Evolutionary conservation across 768 basidiomycete genomes (phyloP), one percentile per base, ranked within the genome.

Genomic region (Tricholoma furcatifolium): DNA sequence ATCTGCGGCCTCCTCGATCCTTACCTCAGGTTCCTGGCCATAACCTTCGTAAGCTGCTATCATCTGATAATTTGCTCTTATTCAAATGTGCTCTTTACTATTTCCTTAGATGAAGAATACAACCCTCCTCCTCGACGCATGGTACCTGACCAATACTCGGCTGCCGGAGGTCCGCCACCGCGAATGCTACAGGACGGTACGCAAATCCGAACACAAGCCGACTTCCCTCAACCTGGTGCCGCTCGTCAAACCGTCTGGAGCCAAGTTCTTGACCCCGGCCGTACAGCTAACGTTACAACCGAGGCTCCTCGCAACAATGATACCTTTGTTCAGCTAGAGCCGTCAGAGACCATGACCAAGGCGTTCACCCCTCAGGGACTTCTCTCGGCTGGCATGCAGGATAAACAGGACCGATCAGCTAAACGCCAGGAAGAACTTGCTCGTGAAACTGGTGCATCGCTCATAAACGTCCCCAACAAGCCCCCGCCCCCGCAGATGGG

Each of bases 401-500:
- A 98, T 67, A 93, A 93, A 67, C 87, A 95, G 67, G 94, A 97
- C 65, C 84, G 96, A 32, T 97, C 94, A 27, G 97, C 97, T 2
- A 95, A 95, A 69, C 81, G 88, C 47, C 93, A 98, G 63, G 96
- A 99, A 67, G 92, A 97, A 67, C 71, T 91, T 10, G 97, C 97
- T 9, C 79, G 95, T 32, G 95, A 97, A 71, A 85, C 80, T 6
- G 97, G 97, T 24, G 90, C 84, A 14, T 93, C 93, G 4, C 79
- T 98, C 48, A 86, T 98, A 74, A 95, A 96, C 66, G 92, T 99
- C n/a, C 93, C 92, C 4, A 84, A 86, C 64, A 96, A 96, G 65
- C 93, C 95, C 0, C 93, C 92, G 0, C 91, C 93, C 2, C 95
- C 97, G 7, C 93, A 96, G 70, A 92, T 90, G 39, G 97, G 97